Evolutionary conservation across 2,329 filamentous ascomycete genomes (phyloP), one percentile per base, ranked within the genome.

Genomic region (Alternaria conjuncta): DNA sequence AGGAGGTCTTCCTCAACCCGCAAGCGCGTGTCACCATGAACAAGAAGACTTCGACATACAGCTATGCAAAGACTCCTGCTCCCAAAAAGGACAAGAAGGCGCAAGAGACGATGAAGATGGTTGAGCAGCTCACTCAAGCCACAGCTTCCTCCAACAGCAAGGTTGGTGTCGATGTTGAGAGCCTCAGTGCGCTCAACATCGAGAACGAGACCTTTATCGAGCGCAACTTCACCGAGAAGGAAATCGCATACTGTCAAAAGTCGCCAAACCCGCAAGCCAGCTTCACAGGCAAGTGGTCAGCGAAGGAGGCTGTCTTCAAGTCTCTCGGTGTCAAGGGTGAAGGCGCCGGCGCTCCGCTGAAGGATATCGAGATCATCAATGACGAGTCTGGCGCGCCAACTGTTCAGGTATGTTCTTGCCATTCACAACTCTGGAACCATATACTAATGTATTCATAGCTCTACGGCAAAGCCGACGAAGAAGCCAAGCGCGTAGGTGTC

Each of bases 241-340:
- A 99, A 83, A 92, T 94, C 73, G 86, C 87, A 28, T 98, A 99
- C 84, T 99, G 96, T 85, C 86, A 86, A 68, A 89, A 90, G 76
- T 90, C 93, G 15, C 84, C 93, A 6, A 90, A 88, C 77, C 92
- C 94, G 1, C 93, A 93, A 78, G 92, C 94, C 70, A 96, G 93
- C 55, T 99, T 97, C 82, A 93, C 95, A 6, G 96, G 96, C 54
- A 90, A 94, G 71, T 99, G 96, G 96, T 95, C 91, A 75, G 96
- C 96, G 36, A 99, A 99, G 85, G 96, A 99, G 83, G 96, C 96
- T 26, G 94, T 99, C 1, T 99, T 99, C 87, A 99, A 99, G 88
- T 94, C 93, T 41, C 86, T 99, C 13, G 94, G 94, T 70, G 94
- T 98, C 12, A 84, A 87, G 72, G 91, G 94, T 81, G 90, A 92